Evolutionary conservation across 768 basidiomycete species (phyloP), one percentile per base, ranked within the genome.

Genomic region (Xerocomus potaroensis): DNA sequence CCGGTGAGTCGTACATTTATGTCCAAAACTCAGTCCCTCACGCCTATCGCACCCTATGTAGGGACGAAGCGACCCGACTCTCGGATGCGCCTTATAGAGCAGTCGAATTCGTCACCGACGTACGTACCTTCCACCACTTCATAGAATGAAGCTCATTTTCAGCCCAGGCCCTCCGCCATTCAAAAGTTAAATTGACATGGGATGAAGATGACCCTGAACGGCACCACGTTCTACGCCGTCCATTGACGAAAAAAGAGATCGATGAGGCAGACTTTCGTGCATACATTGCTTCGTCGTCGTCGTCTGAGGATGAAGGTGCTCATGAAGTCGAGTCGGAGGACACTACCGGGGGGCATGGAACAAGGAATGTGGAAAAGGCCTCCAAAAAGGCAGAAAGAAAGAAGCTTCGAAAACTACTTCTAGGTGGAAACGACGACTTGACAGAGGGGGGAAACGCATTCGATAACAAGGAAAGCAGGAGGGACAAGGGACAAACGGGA

Each of bases 171-270:
- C 79, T 99, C 5, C 87, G 95, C 5, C 94, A 98, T 64, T 99
- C 96, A 12, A 96, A 92, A 72, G 95, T 98, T 49, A 96, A 91
- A 60, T 77, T 98, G 26, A 96, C 94, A 5, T 99, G 96, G 96
- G 96, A 99, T 55, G 90, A 93, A 45, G 96, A 98, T 65, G 94
- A 98, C 55, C 84, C 89, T 0, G 87, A 93, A 59, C 84, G 95
- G 32, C 77, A 75, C 47, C 81, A 81, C 35, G 57, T 93, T 40
- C 91, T 93, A 1, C 81, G 92, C 37, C 84, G 92, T 18, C 72
- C 73, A 1, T 71, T 96, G 33, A 80, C 88, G 0, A 77, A 78
- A 43, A 84, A 91, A 60, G 91, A 97, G 62, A 84, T 98, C 22
- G 93, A 96, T 40, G 87, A 94, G 48, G 80, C 81, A 45, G 93